Percentiles rank a stretch among this genome's conserved stretches.
Evolutionary conservation across 306 rosid genomes (phyloP).

Genomic region (Cucumis hystrix): DNA sequence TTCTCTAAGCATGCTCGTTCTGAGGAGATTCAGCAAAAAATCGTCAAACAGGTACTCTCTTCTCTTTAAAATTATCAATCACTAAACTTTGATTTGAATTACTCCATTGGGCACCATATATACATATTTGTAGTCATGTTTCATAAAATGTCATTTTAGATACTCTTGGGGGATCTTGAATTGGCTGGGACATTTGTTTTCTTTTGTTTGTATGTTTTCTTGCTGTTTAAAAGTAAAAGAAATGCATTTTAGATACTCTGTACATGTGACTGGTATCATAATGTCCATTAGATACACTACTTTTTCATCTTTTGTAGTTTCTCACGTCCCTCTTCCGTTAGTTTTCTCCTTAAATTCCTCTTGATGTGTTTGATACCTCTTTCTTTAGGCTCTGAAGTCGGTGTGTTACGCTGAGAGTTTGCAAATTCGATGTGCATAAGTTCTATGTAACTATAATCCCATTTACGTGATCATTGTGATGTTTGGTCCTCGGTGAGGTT

Average conservation of each 20-base stretch:
- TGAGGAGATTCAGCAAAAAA: conserved; percentile 64
- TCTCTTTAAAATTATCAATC: not conserved
- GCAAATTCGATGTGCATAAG: not conserved
- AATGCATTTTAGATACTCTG: too few relatives aligned
- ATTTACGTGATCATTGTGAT: not conserved
- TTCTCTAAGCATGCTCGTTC: conserved; percentile 39
- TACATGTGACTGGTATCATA: too few relatives aligned
- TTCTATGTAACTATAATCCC: not conserved
- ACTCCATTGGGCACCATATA: too few relatives aligned
- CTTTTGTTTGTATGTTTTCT: not conserved
- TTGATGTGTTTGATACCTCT: not conserved
- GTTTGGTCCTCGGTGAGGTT: too few relatives aligned
- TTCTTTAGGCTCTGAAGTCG: not conserved
- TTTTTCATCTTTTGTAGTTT: too few relatives aligned
- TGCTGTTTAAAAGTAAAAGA: not conserved
- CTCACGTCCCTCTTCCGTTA: too few relatives aligned
- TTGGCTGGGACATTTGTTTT: not conserved
- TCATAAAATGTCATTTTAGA: too few relatives aligned
- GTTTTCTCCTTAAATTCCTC: not conserved
- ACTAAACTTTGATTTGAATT: too few relatives aligned
- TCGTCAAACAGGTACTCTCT: conserved; percentile 58
- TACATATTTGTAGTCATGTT: too few relatives aligned
- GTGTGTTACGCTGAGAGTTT: not conserved
- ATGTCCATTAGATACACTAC: not conserved
- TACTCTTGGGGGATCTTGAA: not conserved